Percentiles rank a stretch among this genome's conserved stretches.
These are phyloP conservation scores for Pyrenochaeta sp. DNA, from an alignment of 2,329 filamentous ascomycete genomes.

Conservation along the genomic window DNA sequence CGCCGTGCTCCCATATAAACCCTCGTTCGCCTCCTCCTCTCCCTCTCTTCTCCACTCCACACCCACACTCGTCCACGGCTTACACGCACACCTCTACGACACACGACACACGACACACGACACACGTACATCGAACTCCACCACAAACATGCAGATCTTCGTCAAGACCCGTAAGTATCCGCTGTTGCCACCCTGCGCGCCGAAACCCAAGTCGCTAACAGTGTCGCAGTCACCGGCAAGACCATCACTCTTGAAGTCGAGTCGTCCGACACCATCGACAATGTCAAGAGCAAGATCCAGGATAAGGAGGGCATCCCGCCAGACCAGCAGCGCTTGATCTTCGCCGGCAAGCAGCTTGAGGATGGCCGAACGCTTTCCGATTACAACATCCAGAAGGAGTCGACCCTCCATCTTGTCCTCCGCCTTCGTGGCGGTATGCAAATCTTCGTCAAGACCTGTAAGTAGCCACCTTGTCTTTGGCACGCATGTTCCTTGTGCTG, in stretches of 20 bases:
- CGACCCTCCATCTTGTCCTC: constrained; percentile 77
- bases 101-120: constrained; percentile 12
- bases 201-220: constrained; percentile 45
- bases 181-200: constrained; percentile 27
- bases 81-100: constrained; percentile 5
- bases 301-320: constrained; percentile 98
- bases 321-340: constrained; percentile 96
- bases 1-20: constrained; percentile 42
- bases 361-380: constrained; percentile 90
- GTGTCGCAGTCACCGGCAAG: constrained; percentile 67
- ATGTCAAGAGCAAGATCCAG: constrained; percentile 96
- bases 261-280: constrained; percentile 89
- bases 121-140: constrained; percentile 15
- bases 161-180: constrained; percentile 86
- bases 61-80: constrained; percentile 15
- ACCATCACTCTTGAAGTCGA: constrained; percentile 74
- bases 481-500: constrained; percentile 41
- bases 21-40: constrained; percentile 22
- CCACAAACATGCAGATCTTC: constrained; percentile 86
- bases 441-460: constrained; percentile 70
- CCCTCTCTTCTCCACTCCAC: constrained; percentile 26
- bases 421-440: constrained; percentile 72
- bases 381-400: constrained; percentile 93
- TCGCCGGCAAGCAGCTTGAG: constrained; percentile 96
- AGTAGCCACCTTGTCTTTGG: constrained; percentile 26